These are phyloP conservation scores for Mycena galericulata DNA, from an alignment of 768 basidiomycete genomes.

Conservation along the genomic window DNA sequence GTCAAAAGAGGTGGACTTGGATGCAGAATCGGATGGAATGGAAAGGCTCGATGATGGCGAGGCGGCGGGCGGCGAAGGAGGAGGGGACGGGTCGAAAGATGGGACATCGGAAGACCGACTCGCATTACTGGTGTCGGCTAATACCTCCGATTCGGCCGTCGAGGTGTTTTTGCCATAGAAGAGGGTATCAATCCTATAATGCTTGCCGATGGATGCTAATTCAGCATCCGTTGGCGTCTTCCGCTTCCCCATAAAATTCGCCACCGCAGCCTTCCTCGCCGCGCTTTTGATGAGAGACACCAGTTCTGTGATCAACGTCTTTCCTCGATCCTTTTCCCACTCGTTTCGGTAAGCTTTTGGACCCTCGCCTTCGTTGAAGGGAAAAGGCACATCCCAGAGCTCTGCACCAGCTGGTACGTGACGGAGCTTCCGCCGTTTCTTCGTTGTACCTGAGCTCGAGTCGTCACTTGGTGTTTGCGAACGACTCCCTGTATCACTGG, in stretches of 20 bases:
- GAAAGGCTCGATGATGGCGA: slow-evolving; percentile 1
- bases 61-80: background rate
- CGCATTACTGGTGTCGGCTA: slow-evolving; percentile 42
- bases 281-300: slow-evolving; percentile 71
- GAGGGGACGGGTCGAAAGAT: slow-evolving; percentile 15
- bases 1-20: slow-evolving; percentile 48
- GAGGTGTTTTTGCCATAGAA: slow-evolving; percentile 8
- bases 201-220: slow-evolving; percentile 21
- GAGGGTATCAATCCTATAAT: slow-evolving; percentile 28
- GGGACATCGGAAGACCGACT: background rate
- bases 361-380: slow-evolving; percentile 78
- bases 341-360: slow-evolving; percentile 71
- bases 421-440: slow-evolving; percentile 69
- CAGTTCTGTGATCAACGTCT: slow-evolving; percentile 71
- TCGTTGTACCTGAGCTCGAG: slow-evolving; percentile 48
- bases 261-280: slow-evolving; percentile 69
- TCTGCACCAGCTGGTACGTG: slow-evolving; percentile 82
- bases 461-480: slow-evolving; percentile 29
- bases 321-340: slow-evolving; percentile 76
- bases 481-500: slow-evolving; percentile 4
- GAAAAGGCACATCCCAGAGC: slow-evolving; percentile 89
- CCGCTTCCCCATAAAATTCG: slow-evolving; percentile 54
- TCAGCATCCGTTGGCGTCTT: slow-evolving; percentile 27
- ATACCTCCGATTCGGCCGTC: slow-evolving; percentile 37
- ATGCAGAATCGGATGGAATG: slow-evolving; percentile 10